phyloP scores from a whole-genome alignment of 2,329 filamentous ascomycete species.

The Fonsecaea pugnacius region DNA sequence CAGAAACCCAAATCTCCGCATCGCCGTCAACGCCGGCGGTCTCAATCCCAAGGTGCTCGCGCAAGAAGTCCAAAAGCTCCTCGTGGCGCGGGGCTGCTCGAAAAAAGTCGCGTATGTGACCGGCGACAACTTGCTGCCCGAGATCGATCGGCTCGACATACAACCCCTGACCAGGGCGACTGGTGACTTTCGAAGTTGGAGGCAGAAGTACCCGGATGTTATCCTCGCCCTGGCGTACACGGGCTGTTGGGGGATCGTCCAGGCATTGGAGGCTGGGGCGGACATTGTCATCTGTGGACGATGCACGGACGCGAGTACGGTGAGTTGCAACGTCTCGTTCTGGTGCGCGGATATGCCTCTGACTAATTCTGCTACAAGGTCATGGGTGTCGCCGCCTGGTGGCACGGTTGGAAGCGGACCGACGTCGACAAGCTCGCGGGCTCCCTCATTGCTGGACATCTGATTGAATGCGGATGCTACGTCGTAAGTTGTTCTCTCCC shows the following conservation, averaged over 20 bases:
- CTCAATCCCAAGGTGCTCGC: conserved; percentile 18
- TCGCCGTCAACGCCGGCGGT: conserved; percentile 31
- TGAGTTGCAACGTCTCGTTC: not conserved
- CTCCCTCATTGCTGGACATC: conserved; percentile 42
- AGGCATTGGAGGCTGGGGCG: conserved; percentile 39
- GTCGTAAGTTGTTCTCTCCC: not conserved
- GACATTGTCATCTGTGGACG: conserved; percentile 43
- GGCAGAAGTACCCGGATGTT: conserved; percentile 32
- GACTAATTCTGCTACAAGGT: conserved; percentile 7
- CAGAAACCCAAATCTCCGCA: conserved; percentile 8
- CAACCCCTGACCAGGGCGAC: conserved; percentile 12
- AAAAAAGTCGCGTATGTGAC: not conserved
- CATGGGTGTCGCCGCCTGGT: conserved; percentile 34
- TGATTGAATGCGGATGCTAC: conserved; percentile 41
- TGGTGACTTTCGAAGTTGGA: conserved; percentile 9
- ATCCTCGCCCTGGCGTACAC: conserved; percentile 58
- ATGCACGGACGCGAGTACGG: conserved; percentile 39
- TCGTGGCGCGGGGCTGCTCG: not conserved
- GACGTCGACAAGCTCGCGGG: conserved; percentile 34
- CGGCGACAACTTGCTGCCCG: not conserved
- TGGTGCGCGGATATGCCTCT: not conserved
- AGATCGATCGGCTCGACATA: not conserved
- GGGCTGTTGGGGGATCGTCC: conserved; percentile 50
- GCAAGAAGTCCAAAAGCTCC: conserved; percentile 15
- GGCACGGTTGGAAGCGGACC: conserved; percentile 27